Evolutionary conservation across 306 rosid genomes (phyloP), one percentile per base, ranked within the genome.

Genomic region (Lathyrus oleraceus): DNA sequence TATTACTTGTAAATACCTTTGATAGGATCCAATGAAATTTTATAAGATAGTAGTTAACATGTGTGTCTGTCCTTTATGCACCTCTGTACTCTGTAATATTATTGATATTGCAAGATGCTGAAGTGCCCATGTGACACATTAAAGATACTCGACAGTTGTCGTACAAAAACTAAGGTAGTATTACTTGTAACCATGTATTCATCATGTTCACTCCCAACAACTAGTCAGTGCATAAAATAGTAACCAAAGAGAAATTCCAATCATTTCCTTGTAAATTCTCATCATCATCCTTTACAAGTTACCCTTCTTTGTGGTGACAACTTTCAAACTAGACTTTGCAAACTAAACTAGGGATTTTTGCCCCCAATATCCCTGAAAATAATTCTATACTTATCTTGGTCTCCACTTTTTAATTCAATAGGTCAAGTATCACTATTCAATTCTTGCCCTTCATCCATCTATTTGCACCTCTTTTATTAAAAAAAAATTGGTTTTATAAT

Each of bases 181-280:
- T 85, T 88, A 74, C 89, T 88, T 73, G 83, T 90, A 61, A 83
- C 92, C 42, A 83, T 0, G 44, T 85, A 87, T 73, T 87, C 87
- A 63, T 91, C 88, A 78, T 87, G 91, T 79, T 83, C 89, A 74
- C 71, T 81, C 65, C 86, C 91, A 35, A 89, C 86, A 35, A 35
- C 14, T 35, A 35, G 28, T 32, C 1, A 59, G 43, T 32, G n/a
- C 28, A 61, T 36, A 21, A 16, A 16, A 16, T 61, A 47, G 67
- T 13, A 56, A 56, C 27, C 52, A 47, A 47, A 47, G 10, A 47
- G 4, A 47, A 48, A 48, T 48, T 48, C 5, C 11, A 16, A 5
- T 48, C 54, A 47, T 47, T 47, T 6, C 20, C 20, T 47, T 15
- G 4, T n/a, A 16, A 45, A 45, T n/a, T 45, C 9, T 45, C 38